Conservation (phyloP, 805 yeast genomes). For the Jamesozyma lodderae region DNA sequence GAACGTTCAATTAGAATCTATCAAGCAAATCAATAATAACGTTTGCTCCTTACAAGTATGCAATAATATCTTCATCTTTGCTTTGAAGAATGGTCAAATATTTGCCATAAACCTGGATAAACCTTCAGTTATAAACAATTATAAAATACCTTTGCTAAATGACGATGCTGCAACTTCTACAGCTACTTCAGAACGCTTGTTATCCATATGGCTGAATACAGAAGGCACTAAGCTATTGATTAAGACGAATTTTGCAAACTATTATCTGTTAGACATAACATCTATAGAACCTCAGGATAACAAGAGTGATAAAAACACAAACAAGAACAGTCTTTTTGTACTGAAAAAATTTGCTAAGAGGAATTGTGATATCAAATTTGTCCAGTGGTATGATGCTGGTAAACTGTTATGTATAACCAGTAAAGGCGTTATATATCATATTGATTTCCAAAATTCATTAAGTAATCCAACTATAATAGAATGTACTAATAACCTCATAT, state of each 20-base stretch:
- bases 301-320: not conserved
- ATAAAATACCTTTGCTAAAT: slow-evolving; percentile 28
- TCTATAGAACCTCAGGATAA: not conserved
- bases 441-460: slow-evolving; percentile 7
- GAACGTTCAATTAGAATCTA: slow-evolving; percentile 42
- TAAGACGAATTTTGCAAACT: slow-evolving; percentile 27
- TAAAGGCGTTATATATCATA: slow-evolving; percentile 17
- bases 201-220: slow-evolving; percentile 21
- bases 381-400: slow-evolving; percentile 16
- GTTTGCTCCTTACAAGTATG: slow-evolving; percentile 46
- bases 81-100: slow-evolving; percentile 43
- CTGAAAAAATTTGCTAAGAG: slow-evolving; percentile 17
- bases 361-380: slow-evolving; percentile 16
- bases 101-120: slow-evolving; percentile 56
- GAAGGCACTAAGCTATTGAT: slow-evolving; percentile 15
- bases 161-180: slow-evolving; percentile 6
- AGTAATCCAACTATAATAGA: not conserved
- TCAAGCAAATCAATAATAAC: slow-evolving; percentile 36
- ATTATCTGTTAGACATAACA: slow-evolving; percentile 15
- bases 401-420: slow-evolving; percentile 18
- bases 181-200: slow-evolving; percentile 15
- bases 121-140: slow-evolving; percentile 48
- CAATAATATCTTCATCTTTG: slow-evolving; percentile 47
- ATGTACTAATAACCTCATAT: slow-evolving; percentile 3
- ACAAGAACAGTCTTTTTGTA: slow-evolving; percentile 3